Evolutionary conservation across 306 rosid genomes (phyloP), one percentile per base, ranked within the genome.

Genomic region (Quercus suber): DNA sequence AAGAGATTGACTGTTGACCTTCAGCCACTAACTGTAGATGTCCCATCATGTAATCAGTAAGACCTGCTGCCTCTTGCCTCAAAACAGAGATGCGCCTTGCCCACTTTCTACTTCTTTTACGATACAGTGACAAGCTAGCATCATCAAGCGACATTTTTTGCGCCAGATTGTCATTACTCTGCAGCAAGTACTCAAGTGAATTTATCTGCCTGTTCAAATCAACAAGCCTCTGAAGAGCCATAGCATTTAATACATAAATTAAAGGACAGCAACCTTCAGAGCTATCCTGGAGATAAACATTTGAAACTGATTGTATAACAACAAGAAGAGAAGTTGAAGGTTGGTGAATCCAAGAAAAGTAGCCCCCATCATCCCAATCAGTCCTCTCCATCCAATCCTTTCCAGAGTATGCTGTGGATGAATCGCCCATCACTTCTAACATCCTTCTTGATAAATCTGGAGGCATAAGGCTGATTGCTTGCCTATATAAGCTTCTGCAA

Each of bases 191-290:
- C 78, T 84, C 88, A 56, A 87, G 84, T 78, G 89, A 81, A 31
- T 79, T 80, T 81, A 94, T 85, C 80, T 81, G 91, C 79, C 85
- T 90, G 82, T 94, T 91, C 92, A 92, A 86, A 86, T 92, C 92
- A 79, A 81, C 88, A 76, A 94, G 93, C 88, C 99, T 90, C 85
- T 88, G 93, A 90, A 90, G 88, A 82, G 88, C 83, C 97, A 94
- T 92, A 30, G 88, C 82, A 79, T 89, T 94, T 84, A 92, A 89
- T 70, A 83, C 75, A 79, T 89, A 86, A 70, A 88, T 78, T 85
- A 92, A 86, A 71, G 92, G 92, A 67, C 72, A 82, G 82, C 82
- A 89, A 76, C 80, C 90, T 53, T 60, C 68, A 57, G 82, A 73
- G 63, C 63, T 57, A 76, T 60, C 75, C 70, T 86, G 84, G 57